A percentile compares a stretch with the other conserved stretches of the same genome.
phyloP scores from a whole-genome alignment of 176 grass and related monocot species.

The Canna indica region DNA sequence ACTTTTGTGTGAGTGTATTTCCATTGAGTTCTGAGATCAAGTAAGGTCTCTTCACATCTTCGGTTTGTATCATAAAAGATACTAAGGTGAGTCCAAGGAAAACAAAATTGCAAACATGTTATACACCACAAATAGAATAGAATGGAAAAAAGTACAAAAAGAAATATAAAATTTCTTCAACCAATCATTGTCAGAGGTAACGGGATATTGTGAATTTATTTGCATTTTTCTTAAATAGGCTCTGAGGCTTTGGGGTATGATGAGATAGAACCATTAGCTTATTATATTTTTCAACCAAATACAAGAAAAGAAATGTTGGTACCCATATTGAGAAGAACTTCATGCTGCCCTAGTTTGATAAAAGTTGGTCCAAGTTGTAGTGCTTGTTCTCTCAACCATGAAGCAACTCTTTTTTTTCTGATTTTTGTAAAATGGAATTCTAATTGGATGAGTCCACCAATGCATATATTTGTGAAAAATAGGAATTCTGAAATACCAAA shows the following conservation, averaged over 20 bases:
- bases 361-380: conserved; percentile 92
- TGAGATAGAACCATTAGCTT: background rate
- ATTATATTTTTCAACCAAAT: background rate
- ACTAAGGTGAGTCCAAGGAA: background rate
- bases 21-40: no score
- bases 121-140: background rate
- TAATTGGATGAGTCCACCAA: background rate
- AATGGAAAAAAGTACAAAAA: no score
- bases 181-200: background rate
- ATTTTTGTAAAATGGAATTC: conserved; percentile 40
- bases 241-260: background rate
- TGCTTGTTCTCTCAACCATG: conserved; percentile 93
- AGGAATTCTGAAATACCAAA: background rate
- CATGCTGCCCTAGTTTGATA: conserved; percentile 89
- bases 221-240: background rate
- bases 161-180: background rate
- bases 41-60: no score
- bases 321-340: background rate
- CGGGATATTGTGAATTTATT: no score
- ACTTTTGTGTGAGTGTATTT: no score
- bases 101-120: background rate
- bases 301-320: background rate
- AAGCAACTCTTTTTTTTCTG: conserved; percentile 56
- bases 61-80: background rate
- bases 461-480: background rate